These are phyloP conservation scores for Solanum paucissectum DNA, from an alignment of 257 asterid genomes.

Conservation along the genomic window DNA sequence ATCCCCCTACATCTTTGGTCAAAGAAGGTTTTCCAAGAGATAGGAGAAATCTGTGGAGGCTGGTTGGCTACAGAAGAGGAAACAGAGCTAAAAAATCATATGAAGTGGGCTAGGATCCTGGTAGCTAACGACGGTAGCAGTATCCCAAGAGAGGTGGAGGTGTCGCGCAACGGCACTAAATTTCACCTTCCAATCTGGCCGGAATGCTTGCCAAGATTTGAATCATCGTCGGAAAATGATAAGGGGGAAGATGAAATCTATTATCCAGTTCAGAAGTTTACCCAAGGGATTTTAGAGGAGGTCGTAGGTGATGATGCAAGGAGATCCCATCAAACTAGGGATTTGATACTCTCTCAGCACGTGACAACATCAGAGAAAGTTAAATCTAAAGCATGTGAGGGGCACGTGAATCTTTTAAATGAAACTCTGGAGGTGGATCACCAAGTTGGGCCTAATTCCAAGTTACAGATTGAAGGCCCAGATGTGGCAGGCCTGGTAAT, in stretches of 20 bases:
- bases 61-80: neutral
- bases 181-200: neutral
- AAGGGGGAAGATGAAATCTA: neutral
- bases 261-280: neutral
- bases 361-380: neutral
- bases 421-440: neutral
- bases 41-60: neutral
- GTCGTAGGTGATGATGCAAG: neutral
- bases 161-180: neutral
- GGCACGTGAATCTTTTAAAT: neutral
- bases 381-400: neutral
- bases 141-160: neutral
- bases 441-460: neutral
- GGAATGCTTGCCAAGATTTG: neutral
- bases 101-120: neutral
- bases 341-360: neutral
- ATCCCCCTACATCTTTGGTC: neutral
- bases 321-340: neutral
- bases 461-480: neutral
- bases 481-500: neutral
- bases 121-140: neutral
- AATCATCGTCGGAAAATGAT: neutral
- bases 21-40: neutral
- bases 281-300: neutral
- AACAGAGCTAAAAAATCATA: neutral